Conservation (phyloP, 2,329 filamentous ascomycete species). For the Simplicillium sp. region DNA sequence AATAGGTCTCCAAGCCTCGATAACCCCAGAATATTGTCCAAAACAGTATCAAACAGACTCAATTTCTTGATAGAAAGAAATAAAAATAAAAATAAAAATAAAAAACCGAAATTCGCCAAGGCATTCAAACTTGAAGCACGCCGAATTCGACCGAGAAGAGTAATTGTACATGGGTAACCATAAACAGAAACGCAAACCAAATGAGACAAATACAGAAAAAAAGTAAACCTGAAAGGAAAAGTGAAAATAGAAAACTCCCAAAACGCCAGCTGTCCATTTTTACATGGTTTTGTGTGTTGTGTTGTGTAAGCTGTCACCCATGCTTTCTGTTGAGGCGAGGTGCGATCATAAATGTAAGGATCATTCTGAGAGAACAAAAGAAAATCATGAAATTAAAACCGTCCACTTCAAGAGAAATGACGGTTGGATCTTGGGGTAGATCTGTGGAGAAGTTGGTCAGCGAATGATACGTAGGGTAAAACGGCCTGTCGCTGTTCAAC, state of each 20-base stretch:
- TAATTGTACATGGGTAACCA: conserved; percentile 24
- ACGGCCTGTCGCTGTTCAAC: conserved; percentile 13
- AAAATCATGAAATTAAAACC: not conserved
- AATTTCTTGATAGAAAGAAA: conserved; percentile 1
- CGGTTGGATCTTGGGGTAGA: conserved; percentile 39
- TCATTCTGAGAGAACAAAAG: conserved; percentile 14
- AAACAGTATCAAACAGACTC: conserved; percentile 1
- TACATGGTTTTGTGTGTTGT: too few relatives aligned
- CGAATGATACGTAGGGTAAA: not conserved
- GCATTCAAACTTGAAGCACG: conserved; percentile 1
- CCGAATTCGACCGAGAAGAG: conserved; percentile 11
- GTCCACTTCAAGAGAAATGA: conserved; percentile 17
- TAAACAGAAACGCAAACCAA: conserved; percentile 2
- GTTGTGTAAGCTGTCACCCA: too few relatives aligned
- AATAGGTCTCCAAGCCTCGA: too few relatives aligned
- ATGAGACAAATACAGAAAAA: conserved; percentile 1
- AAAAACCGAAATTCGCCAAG: conserved; percentile 5
- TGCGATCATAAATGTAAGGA: conserved; percentile 1
- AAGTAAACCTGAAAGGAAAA: conserved; percentile 1
- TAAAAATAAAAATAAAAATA: conserved; percentile 5
- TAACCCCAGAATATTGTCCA: not conserved
- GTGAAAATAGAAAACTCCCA: conserved; percentile 3
- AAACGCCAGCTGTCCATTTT: too few relatives aligned
- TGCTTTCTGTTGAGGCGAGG: too few relatives aligned
- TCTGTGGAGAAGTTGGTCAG: conserved; percentile 12